phyloP scores from a whole-genome alignment of 2,329 filamentous ascomycete genomes.

The Colletotrichum endophyticum region DNA sequence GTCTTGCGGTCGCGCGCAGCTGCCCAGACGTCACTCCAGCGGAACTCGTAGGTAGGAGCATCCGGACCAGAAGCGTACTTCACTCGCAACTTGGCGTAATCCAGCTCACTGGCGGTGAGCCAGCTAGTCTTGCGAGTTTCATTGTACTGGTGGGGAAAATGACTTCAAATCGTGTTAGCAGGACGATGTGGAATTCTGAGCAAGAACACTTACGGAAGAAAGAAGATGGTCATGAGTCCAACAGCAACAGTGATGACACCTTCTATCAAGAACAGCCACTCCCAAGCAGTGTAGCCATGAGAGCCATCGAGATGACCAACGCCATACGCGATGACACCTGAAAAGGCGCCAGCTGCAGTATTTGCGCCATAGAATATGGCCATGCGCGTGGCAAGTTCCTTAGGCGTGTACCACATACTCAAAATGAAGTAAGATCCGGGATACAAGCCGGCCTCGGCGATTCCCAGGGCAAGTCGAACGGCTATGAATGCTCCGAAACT shows the following conservation, averaged over 20 bases:
- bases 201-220: not conserved
- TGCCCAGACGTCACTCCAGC: slow-evolving; percentile 21
- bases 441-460: not conserved
- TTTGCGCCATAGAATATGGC: not conserved
- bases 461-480: not conserved
- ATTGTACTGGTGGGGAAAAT: not conserved
- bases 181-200: not conserved
- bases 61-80: not conserved
- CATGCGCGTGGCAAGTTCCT: not conserved
- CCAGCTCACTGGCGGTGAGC: not conserved
- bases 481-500: not conserved
- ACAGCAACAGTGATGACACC: not conserved
- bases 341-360: not conserved
- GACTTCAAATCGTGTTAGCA: not conserved
- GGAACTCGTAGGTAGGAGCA: slow-evolving; percentile 18
- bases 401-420: not conserved
- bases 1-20: slow-evolving; percentile 23
- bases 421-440: not conserved
- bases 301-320: not conserved
- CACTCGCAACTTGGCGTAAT: not conserved
- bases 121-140: not conserved
- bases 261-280: not conserved
- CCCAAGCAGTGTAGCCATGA: not conserved
- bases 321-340: not conserved
- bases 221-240: not conserved